Evolutionary conservation across 768 basidiomycete genomes (phyloP).

Genomic region (Favolaschia claudopus): DNA sequence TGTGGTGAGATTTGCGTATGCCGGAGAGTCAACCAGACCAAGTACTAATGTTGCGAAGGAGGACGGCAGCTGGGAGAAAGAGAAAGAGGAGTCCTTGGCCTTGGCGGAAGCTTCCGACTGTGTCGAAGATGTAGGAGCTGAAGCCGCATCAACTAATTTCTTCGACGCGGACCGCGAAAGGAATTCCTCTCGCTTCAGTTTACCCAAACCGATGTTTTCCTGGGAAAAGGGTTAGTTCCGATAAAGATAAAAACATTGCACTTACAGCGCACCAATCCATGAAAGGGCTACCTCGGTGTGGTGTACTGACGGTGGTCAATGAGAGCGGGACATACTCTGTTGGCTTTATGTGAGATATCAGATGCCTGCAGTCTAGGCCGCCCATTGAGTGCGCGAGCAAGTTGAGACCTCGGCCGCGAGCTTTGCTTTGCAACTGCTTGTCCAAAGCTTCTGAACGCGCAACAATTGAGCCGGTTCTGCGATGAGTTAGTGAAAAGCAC

Average conservation of each 20-base stretch:
- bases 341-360: constrained; percentile 88
- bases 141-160: constrained; percentile 4
- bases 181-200: constrained; percentile 52
- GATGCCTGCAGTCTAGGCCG: constrained; percentile 91
- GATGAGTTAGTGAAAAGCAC: not conserved
- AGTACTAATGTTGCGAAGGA: constrained; percentile 89
- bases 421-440: constrained; percentile 68
- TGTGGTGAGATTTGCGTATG: constrained; percentile 93
- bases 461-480: constrained; percentile 87
- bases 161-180: constrained; percentile 27
- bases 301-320: constrained; percentile 89
- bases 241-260: constrained; percentile 22
- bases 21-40: constrained; percentile 92
- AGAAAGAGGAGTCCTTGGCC: constrained; percentile 38
- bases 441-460: constrained; percentile 83
- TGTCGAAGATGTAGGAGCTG: constrained; percentile 10
- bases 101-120: constrained; percentile 38
- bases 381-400: constrained; percentile 99
- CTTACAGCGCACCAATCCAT: constrained; percentile 98
- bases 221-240: constrained; percentile 36
- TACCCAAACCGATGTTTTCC: constrained; percentile 94
- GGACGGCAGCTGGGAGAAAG: constrained; percentile 74
- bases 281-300: constrained; percentile 95
- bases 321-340: constrained; percentile 85
- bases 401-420: constrained; percentile 84